Evolutionary conservation across 768 basidiomycete genomes (phyloP), one percentile per base, ranked within the genome.

Genomic region (Macrolepiota albuminosa): DNA sequence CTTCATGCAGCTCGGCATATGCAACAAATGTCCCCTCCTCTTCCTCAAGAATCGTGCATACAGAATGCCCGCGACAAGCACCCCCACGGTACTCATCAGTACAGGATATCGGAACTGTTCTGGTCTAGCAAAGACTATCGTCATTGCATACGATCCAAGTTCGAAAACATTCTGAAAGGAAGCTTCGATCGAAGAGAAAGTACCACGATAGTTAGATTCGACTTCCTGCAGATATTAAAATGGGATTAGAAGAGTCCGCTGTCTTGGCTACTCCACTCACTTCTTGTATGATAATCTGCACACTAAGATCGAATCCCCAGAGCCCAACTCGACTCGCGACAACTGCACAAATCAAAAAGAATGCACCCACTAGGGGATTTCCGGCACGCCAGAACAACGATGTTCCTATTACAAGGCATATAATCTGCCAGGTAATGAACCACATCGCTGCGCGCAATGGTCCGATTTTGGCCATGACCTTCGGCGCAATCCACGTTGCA

Each of bases 251-350:
- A 9, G 8, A 42, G 29, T 33, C 31, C 21, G 16, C 6, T 42
- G 3, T 18, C 10, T 26, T 3, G 26, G 40, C 42, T 21, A 31
- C 21, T 54, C 29, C 24, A 36, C 65, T 34, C n/a, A 67, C 68
- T 56, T 66, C 63, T 60, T 72, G 71, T n/a, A 71, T 62, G 39
- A 71, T 64, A 7, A 66, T 56, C 54, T 72, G 71, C 4, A 63
- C 67, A 43, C 66, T 65, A 21, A 72, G 65, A 56, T 72, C 70
- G 36, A 71, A 72, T 10, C 70, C 70, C 71, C 71, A 71, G 14
- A 72, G 63, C 13, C 71, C 70, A 11, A 70, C 47, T 6, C 71
- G 64, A 52, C 70, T 71, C n/a, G 65, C 43, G 26, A 68, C 67
- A 10, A 68, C 66, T 21, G 62, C 66, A 13, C 51, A 68, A 14